Evolutionary conservation across 2,329 filamentous ascomycete genomes (phyloP).

Genomic region (Arthrinium puccinioides): DNA sequence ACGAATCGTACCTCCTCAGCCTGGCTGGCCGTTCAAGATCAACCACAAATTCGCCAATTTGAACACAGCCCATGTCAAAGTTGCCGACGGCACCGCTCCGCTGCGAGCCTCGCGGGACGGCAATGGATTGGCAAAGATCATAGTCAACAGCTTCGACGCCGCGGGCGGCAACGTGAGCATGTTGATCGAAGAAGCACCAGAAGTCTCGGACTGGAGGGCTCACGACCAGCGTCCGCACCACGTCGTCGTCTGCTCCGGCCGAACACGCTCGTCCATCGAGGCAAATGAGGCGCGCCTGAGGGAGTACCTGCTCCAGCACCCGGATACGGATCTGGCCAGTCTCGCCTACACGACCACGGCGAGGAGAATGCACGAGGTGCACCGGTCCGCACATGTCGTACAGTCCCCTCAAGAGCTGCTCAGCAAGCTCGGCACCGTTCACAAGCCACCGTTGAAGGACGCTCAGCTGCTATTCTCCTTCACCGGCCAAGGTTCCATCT

Average conservation of each 20-base stretch:
- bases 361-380: not conserved
- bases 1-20: slow-evolving; percentile 18
- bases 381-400: not conserved
- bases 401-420: not conserved
- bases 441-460: slow-evolving; percentile 1
- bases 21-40: slow-evolving; percentile 15
- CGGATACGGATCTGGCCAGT: not conserved
- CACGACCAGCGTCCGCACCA: slow-evolving; percentile 3
- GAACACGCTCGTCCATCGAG: slow-evolving; percentile 1
- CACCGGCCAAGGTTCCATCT: slow-evolving; percentile 25
- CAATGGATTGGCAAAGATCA: slow-evolving; percentile 1
- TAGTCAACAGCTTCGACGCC: slow-evolving; percentile 25
- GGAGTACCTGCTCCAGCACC: not conserved
- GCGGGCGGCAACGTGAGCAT: slow-evolving; percentile 19
- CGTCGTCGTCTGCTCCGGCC: slow-evolving; percentile 3
- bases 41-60: slow-evolving; percentile 13
- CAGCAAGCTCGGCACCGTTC: not conserved
- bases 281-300: not conserved
- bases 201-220: slow-evolving; percentile 5
- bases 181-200: slow-evolving; percentile 12
- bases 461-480: slow-evolving; percentile 19
- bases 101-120: slow-evolving; percentile 9
- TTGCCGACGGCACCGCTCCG: slow-evolving; percentile 4
- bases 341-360: slow-evolving; percentile 1
- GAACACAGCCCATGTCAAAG: slow-evolving; percentile 8